phyloP scores from a whole-genome alignment of 495 filamentous ascomycete genomes.

The Glarea lozoyensis region DNA sequence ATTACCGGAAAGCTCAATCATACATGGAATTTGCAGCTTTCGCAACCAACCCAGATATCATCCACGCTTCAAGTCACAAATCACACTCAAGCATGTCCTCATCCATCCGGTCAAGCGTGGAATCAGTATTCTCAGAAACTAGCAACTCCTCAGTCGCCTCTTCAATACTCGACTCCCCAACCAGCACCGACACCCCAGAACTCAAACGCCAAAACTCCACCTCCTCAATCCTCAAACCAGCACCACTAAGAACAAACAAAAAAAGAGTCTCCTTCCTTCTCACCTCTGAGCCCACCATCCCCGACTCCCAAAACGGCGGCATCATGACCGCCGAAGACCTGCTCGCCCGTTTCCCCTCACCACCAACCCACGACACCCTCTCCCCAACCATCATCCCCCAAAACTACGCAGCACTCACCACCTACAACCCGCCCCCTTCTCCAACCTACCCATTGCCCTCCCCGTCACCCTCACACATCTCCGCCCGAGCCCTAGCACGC shows the following conservation, averaged over 20 bases:
- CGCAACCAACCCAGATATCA: constrained; percentile 25
- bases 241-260: constrained; percentile 22
- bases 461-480: constrained; percentile 2
- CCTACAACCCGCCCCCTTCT: constrained; percentile 10
- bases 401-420: constrained; percentile 5
- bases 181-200: constrained; percentile 27
- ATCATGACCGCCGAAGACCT: background rate
- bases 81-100: constrained; percentile 27
- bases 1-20: constrained; percentile 35
- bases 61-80: constrained; percentile 23
- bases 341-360: background rate
- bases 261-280: constrained; percentile 48
- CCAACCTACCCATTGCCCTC: background rate
- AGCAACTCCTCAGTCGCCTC: constrained; percentile 28
- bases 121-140: constrained; percentile 34
- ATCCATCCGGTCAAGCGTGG: constrained; percentile 34
- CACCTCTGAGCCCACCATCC: constrained; percentile 35
- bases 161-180: constrained; percentile 24
- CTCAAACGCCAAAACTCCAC: background rate
- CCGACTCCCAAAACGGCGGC: constrained; percentile 29
- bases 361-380: background rate
- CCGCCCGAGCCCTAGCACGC: constrained; percentile 24
- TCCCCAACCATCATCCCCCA: constrained; percentile 11
- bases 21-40: constrained; percentile 23
- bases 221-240: constrained; percentile 25